These are phyloP conservation scores for Drechslerella coelobrocha DNA, from an alignment of 2,329 filamentous ascomycete genomes.

Conservation along the genomic window DNA sequence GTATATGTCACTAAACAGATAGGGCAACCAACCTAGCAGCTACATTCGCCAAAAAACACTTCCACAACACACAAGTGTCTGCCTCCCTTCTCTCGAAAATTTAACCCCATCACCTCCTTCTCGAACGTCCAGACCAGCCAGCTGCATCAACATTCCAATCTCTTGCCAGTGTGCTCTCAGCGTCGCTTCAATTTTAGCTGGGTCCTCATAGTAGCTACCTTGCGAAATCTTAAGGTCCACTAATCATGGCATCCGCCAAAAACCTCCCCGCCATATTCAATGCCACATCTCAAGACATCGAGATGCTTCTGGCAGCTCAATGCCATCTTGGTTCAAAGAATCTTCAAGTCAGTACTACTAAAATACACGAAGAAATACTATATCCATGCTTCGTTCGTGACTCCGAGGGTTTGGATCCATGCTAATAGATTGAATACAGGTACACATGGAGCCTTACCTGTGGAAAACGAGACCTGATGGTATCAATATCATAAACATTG, in stretches of 20 bases:
- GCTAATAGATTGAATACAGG: constrained; percentile 57
- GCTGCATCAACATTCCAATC: background rate
- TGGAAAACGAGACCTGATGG: constrained; percentile 99
- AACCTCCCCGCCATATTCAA: constrained; percentile 96
- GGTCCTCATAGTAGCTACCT: background rate
- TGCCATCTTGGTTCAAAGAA: constrained; percentile 98
- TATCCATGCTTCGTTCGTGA: background rate
- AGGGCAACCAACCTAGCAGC: constrained; percentile 45
- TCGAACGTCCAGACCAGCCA: constrained; percentile 18
- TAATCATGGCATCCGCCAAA: constrained; percentile 63
- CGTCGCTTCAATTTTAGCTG: background rate
- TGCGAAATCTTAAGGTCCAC: background rate
- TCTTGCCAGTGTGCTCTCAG: background rate
- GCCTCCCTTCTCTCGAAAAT: constrained; percentile 20
- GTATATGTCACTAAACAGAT: no score
- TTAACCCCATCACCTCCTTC: background rate
- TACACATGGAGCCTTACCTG: constrained; percentile 99
- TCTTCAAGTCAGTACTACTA: constrained; percentile 69
- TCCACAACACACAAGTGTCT: constrained; percentile 43
- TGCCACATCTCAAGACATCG: constrained; percentile 96
- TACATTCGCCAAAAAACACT: constrained; percentile 30
- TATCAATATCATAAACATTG: constrained; percentile 99
- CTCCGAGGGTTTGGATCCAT: background rate
- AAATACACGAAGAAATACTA: background rate
- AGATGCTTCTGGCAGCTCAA: constrained; percentile 98